Evolutionary conservation across 805 yeast genomes (phyloP), one percentile per base, ranked within the genome.

Genomic region (Teunomyces pallodes): DNA sequence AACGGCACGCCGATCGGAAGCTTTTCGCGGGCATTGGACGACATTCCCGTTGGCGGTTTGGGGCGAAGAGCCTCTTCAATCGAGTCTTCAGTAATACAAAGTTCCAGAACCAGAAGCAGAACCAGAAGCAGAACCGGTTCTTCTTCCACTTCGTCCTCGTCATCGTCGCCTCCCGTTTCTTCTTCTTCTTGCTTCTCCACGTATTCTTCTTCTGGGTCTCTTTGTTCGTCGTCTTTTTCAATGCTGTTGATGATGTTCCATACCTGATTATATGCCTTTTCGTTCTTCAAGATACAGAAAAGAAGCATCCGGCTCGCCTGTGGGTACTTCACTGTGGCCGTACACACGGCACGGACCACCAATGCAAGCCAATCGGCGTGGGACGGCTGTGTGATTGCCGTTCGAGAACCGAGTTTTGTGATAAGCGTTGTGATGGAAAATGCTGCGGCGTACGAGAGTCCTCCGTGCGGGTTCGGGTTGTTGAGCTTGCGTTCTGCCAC

Each of bases 301-400:
- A 84, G 57, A 50, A 85, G 64, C 61, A 82, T 76, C 47, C 82
- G 63, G 1, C 85, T 77, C 28, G 81, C 80, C 20, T 64, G 64
- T 5, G 82, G 83, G 54, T 70, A 59, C 41, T 82, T 73, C n/a
- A 77, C 60, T 2, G 80, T 66, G 3, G 82, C 73, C 20, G 78
- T 79, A 43, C 83, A 72, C 3, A 84, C 61, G 1, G 86, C 68
- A 45, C 87, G 70, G 4, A 85, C 52, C n/a, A 86, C 36, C 9
- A 86, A 61, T 0, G 90, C 84, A 27, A 86, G 59, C 33, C 79
- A 59, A 52, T 84, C 89, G 6, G 81, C 59, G 54, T 84, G 78
- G 46, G 69, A 55, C 9, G 73, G 57, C 42, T 66, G 65, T n/a
- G 46, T 72, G 72, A 2, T 52, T 50, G 32, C 61, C 53, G 2